These are phyloP conservation scores for Dioscorea zingiberensis DNA, from an alignment of 106 monocot species.

Conservation along the genomic window DNA sequence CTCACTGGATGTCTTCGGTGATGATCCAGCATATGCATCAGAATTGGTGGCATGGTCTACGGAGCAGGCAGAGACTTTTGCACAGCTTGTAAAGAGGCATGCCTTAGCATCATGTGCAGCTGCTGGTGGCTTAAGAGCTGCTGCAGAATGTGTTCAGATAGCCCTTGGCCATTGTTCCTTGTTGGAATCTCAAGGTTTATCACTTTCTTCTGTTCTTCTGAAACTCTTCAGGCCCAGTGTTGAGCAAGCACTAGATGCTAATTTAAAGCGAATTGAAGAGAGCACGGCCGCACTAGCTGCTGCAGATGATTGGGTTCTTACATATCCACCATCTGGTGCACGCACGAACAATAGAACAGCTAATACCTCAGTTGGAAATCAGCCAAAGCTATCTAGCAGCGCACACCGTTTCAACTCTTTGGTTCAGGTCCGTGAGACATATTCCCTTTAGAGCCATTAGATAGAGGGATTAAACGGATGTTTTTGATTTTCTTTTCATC, in stretches of 20 bases:
- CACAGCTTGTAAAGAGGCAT: conserved; percentile 87
- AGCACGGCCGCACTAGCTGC: conserved; percentile 90
- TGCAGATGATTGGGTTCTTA: conserved; percentile 94
- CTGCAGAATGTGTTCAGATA: conserved; percentile 97
- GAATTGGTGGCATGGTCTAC: conserved; percentile 89
- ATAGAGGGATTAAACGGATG: too few relatives aligned
- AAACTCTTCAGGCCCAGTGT: conserved; percentile 89
- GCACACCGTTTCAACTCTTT: conserved; percentile 90
- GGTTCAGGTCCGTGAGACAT: conserved; percentile 72
- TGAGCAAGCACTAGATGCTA: conserved; percentile 92
- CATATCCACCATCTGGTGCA: conserved; percentile 37
- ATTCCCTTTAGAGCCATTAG: background rate
- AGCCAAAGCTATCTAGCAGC: conserved; percentile 89
- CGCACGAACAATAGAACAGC: conserved; percentile 44
- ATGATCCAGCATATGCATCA: conserved; percentile 73
- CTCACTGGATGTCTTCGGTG: conserved; percentile 81
- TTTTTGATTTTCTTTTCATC: too few relatives aligned
- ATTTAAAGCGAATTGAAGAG: conserved; percentile 91
- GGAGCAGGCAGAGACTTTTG: conserved; percentile 74
- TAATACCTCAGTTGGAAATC: conserved; percentile 18
- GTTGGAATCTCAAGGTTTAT: conserved; percentile 69
- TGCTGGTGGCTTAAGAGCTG: conserved; percentile 93
- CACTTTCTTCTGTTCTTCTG: conserved; percentile 86
- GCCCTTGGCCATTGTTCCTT: conserved; percentile 89
- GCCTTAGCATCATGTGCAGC: conserved; percentile 93